Percentiles rank a stretch among this genome's conserved stretches.
Evolutionary conservation across 768 basidiomycete species (phyloP).

Genomic region (Ephemerocybe angulata): DNA sequence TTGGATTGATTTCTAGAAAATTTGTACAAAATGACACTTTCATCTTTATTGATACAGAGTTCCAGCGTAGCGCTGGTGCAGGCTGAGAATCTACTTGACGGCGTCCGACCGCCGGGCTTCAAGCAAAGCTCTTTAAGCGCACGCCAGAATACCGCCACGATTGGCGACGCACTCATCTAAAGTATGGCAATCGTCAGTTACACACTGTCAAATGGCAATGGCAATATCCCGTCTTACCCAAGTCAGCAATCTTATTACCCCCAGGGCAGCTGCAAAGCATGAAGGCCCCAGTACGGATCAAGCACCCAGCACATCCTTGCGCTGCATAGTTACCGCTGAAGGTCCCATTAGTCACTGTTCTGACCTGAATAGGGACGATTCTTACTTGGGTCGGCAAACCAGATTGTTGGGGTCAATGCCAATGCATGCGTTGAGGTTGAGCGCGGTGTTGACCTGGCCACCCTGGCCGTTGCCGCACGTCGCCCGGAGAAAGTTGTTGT

Average conservation of each 20-base stretch:
- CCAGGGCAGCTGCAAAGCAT: background rate
- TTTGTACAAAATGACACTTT: no score
- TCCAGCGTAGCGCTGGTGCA: no score
- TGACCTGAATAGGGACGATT: no score
- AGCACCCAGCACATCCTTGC: background rate
- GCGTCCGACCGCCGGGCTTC: no score
- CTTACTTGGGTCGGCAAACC: constrained; percentile 3
- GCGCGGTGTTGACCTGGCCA: constrained; percentile 1
- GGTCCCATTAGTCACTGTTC: background rate
- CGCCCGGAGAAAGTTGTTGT: constrained; percentile 4
- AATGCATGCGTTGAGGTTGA: constrained; percentile 8
- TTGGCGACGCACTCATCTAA: background rate
- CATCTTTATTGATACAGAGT: no score
- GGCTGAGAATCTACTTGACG: no score
- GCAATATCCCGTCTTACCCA: background rate
- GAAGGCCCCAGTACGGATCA: background rate
- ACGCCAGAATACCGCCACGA: background rate
- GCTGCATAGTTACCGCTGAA: background rate
- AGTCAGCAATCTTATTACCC: background rate
- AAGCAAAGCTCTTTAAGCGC: no score
- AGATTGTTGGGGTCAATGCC: constrained; percentile 3
- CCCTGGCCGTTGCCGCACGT: background rate
- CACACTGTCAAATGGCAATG: background rate
- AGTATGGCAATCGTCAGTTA: background rate
- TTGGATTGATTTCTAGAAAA: no score